A percentile compares a stretch with the other conserved stretches of the same genome.
These are phyloP conservation scores for Calonectria naviculata DNA, from an alignment of 2,329 filamentous ascomycete species.

Conservation along the genomic window DNA sequence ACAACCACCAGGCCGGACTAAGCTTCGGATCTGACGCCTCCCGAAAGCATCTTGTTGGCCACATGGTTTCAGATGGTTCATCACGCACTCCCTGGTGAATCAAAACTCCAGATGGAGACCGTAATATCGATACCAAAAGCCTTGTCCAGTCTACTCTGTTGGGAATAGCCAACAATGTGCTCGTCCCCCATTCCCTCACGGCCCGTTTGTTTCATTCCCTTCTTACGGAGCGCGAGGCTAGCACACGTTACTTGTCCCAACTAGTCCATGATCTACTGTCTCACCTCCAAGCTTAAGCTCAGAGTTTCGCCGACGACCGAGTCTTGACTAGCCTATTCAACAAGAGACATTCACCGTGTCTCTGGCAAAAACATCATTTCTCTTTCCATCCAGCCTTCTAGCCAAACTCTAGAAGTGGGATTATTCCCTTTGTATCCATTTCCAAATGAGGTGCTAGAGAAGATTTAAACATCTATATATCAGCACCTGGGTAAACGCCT, in stretches of 20 bases:
- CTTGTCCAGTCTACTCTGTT: background rate
- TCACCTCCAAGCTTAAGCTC: background rate
- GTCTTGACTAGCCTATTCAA: background rate
- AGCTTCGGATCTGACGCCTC: slow-evolving; percentile 45
- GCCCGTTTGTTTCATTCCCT: slow-evolving; percentile 23
- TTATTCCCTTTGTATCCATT: background rate
- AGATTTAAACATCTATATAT: background rate
- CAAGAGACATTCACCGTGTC: background rate
- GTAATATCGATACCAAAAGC: background rate
- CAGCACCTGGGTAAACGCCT: background rate
- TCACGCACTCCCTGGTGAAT: slow-evolving; percentile 29
- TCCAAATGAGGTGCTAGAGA: background rate
- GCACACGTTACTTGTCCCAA: background rate
- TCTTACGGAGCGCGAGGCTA: background rate
- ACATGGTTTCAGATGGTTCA: slow-evolving; percentile 41
- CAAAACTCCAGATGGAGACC: slow-evolving; percentile 1
- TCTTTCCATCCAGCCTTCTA: background rate
- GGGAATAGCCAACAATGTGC: background rate
- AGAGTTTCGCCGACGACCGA: slow-evolving; percentile 12
- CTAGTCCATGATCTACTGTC: slow-evolving; percentile 5
- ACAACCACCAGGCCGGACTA: slow-evolving; percentile 28
- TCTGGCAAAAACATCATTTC: background rate
- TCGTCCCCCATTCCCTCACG: background rate
- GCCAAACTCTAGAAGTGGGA: background rate
- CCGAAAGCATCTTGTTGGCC: slow-evolving; percentile 39